Percentiles rank a stretch among this genome's conserved stretches.
Conservation (phyloP, 805 yeast species). For the Suhomyces xylopsoci region DNA sequence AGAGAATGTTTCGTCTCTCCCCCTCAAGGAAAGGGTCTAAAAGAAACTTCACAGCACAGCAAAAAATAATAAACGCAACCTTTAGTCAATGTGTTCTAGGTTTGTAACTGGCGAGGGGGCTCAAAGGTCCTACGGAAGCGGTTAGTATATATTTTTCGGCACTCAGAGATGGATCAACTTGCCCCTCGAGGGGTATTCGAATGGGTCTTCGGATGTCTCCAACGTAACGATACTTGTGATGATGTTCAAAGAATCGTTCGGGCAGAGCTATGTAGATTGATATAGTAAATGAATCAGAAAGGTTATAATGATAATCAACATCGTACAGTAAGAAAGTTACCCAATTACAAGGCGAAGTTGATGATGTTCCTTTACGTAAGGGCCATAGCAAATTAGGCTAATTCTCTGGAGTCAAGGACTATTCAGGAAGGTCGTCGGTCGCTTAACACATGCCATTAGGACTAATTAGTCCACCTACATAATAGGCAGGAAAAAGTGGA, state of each 20-base stretch:
- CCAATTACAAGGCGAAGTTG: background rate
- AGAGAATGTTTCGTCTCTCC: background rate
- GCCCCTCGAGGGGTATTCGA: background rate
- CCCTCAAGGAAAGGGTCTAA: background rate
- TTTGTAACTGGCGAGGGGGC: background rate
- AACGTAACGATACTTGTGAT: background rate
- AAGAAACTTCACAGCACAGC: background rate
- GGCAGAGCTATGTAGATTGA: background rate
- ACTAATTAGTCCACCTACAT: slow-evolving; percentile 5
- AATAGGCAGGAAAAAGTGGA: background rate
- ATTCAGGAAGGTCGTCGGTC: slow-evolving; percentile 2
- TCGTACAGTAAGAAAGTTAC: background rate
- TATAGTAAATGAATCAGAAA: background rate
- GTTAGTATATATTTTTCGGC: background rate
- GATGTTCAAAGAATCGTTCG: background rate
- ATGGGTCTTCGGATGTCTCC: background rate
- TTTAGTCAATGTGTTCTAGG: background rate
- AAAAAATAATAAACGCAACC: background rate
- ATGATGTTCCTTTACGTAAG: background rate
- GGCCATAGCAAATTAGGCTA: background rate
- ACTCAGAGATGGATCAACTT: background rate
- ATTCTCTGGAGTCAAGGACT: background rate
- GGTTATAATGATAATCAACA: background rate
- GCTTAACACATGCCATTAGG: slow-evolving; percentile 4
- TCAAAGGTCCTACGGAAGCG: background rate